Conservation (phyloP, 768 basidiomycete species). For the Mycena albidolilacea region DNA sequence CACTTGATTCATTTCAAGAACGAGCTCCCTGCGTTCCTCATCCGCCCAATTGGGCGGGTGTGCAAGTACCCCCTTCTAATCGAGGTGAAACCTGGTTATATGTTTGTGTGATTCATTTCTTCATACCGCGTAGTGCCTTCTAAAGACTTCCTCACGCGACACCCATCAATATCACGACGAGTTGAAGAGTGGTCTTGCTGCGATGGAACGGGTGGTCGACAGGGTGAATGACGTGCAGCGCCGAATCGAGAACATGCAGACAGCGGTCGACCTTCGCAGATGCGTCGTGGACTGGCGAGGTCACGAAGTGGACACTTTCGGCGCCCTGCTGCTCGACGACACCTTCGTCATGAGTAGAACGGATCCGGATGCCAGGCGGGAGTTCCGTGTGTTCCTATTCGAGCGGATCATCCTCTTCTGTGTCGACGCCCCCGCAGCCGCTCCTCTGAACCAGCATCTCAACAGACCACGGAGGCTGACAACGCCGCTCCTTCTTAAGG, state of each 20-base stretch:
- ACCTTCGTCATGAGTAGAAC: constrained; percentile 95
- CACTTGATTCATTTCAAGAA: no score
- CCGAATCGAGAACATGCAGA: constrained; percentile 86
- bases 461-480: not conserved
- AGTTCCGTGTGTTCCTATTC: constrained; percentile 98
- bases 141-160: constrained; percentile 53
- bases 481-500: not conserved
- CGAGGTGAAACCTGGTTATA: no score
- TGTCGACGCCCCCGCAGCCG: constrained; percentile 76
- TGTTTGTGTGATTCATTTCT: no score
- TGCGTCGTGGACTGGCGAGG: constrained; percentile 99
- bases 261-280: constrained; percentile 83
- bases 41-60: no score
- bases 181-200: constrained; percentile 84
- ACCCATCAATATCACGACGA: constrained; percentile 83
- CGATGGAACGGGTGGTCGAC: constrained; percentile 93
- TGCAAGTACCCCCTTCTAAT: no score
- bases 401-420: constrained; percentile 99
- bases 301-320: constrained; percentile 93
- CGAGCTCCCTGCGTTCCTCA: no score
- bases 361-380: constrained; percentile 82
- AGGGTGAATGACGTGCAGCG: constrained; percentile 89
- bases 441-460: not conserved
- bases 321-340: constrained; percentile 93
- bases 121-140: not conserved